These are phyloP conservation scores for Thielaviopsis ethacetica DNA, from an alignment of 2,329 filamentous ascomycete genomes.

Conservation along the genomic window DNA sequence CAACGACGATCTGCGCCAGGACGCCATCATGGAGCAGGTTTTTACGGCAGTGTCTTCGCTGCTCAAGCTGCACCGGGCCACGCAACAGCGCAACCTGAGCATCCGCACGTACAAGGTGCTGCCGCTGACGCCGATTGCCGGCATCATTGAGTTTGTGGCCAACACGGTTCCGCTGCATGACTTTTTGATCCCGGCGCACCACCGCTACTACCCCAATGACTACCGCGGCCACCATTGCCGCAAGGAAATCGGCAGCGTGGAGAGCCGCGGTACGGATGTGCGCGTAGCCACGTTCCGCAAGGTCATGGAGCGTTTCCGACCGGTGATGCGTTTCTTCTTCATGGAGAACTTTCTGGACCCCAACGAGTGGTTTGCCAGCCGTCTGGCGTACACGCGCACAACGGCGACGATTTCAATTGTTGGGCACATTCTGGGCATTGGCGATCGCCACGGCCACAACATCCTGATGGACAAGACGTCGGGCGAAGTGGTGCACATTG, in stretches of 20 bases:
- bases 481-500: constrained; percentile 92
- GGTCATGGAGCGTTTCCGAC: constrained; percentile 68
- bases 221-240: constrained; percentile 61
- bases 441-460: constrained; percentile 91
- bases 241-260: constrained; percentile 57
- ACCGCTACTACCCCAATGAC: constrained; percentile 71
- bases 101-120: constrained; percentile 97
- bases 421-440: constrained; percentile 80
- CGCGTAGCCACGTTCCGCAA: constrained; percentile 62
- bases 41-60: constrained; percentile 91
- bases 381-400: constrained; percentile 80
- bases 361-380: constrained; percentile 85
- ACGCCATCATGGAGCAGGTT: constrained; percentile 98
- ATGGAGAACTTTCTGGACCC: constrained; percentile 88
- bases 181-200: constrained; percentile 80
- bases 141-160: constrained; percentile 92
- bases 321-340: constrained; percentile 93
- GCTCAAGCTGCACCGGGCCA: constrained; percentile 69
- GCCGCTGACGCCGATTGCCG: constrained; percentile 67
- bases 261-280: constrained; percentile 23
- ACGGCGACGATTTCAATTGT: constrained; percentile 93
- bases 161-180: constrained; percentile 87
- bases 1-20: constrained; percentile 88
- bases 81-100: constrained; percentile 72
- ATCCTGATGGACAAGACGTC: constrained; percentile 81